Evolutionary conservation across 2,329 filamentous ascomycete genomes (phyloP).

Genomic region (Coniella vitis): DNA sequence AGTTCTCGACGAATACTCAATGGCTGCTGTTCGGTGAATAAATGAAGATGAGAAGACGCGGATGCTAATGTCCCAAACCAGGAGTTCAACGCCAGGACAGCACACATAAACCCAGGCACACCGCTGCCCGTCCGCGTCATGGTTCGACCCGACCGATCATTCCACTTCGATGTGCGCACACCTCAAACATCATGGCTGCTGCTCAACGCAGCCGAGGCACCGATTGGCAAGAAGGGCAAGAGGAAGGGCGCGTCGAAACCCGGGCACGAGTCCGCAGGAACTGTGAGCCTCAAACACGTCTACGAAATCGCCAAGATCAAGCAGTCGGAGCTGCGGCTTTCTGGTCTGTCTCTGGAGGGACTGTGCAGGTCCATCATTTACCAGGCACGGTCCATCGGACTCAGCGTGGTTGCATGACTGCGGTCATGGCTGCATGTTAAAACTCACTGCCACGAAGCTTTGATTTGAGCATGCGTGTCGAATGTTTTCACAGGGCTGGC

Average conservation of each 20-base stretch:
- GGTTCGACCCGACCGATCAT: constrained; percentile 87
- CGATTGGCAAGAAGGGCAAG: constrained; percentile 65
- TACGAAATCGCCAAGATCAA: constrained; percentile 99
- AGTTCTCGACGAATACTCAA: constrained; percentile 9
- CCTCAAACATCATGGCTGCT: constrained; percentile 90
- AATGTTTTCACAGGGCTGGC: constrained; percentile 6
- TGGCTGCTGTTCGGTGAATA: constrained; percentile 1
- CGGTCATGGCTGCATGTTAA: not conserved
- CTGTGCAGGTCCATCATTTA: constrained; percentile 68
- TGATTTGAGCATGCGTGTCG: not conserved
- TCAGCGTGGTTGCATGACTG: constrained; percentile 58
- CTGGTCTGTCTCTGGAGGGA: constrained; percentile 62
- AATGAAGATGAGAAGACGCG: constrained; percentile 2
- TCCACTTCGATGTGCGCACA: constrained; percentile 88
- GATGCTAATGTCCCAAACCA: constrained; percentile 31
- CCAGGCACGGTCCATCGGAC: constrained; percentile 69
- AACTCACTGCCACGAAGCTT: not conserved
- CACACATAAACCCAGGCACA: constrained; percentile 73
- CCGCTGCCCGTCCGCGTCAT: constrained; percentile 87
- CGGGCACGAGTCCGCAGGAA: constrained; percentile 72
- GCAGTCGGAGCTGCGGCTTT: constrained; percentile 67
- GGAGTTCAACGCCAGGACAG: constrained; percentile 96
- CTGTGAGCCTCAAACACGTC: constrained; percentile 86
- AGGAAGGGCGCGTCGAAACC: constrained; percentile 71
- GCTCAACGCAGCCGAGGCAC: constrained; percentile 72